Evolutionary conservation across 495 filamentous ascomycete genomes (phyloP).

Genomic region (Penicillium subrubescens): DNA sequence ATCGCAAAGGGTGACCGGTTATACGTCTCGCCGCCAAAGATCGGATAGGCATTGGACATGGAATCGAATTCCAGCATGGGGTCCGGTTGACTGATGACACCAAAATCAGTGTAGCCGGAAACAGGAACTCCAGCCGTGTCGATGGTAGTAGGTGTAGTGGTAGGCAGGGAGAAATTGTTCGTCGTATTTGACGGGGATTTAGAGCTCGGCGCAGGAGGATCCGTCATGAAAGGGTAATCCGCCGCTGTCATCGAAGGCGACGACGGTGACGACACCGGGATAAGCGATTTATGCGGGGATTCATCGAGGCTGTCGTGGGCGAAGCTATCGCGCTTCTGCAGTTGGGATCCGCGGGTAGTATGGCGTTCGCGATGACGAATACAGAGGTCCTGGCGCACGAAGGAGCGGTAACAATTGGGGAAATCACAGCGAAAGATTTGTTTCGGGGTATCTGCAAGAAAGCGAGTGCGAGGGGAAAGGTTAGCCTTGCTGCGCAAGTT

Average conservation of each 20-base stretch:
- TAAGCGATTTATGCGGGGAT: constrained; percentile 15
- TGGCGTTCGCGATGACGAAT: constrained; percentile 92
- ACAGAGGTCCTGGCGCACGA: constrained; percentile 94
- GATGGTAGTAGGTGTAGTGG: constrained; percentile 27
- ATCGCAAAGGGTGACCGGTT: constrained; percentile 87
- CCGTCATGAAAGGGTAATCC: constrained; percentile 25
- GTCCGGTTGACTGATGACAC: constrained; percentile 20
- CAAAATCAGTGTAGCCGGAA: constrained; percentile 34
- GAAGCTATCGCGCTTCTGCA: constrained; percentile 81
- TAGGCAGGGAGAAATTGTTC: constrained; percentile 26
- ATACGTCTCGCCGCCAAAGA: constrained; percentile 79
- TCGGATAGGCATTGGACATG: constrained; percentile 72
- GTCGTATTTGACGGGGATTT: constrained; percentile 22
- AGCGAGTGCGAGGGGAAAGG: neutral
- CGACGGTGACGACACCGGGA: constrained; percentile 21
- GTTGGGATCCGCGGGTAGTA: constrained; percentile 91
- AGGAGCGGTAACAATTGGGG: constrained; percentile 84
- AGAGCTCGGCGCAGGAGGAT: constrained; percentile 14
- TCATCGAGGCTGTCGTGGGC: constrained; percentile 33
- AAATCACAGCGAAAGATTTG: constrained; percentile 96
- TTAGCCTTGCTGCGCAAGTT: neutral
- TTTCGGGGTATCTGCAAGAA: constrained; percentile 70
- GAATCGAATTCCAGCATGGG: constrained; percentile 57
- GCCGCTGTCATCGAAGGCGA: constrained; percentile 25
- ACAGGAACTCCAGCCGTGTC: constrained; percentile 23